These are phyloP conservation scores for Thalia dealbata DNA, from an alignment of 176 grass and related monocot genomes.

Conservation along the genomic window DNA sequence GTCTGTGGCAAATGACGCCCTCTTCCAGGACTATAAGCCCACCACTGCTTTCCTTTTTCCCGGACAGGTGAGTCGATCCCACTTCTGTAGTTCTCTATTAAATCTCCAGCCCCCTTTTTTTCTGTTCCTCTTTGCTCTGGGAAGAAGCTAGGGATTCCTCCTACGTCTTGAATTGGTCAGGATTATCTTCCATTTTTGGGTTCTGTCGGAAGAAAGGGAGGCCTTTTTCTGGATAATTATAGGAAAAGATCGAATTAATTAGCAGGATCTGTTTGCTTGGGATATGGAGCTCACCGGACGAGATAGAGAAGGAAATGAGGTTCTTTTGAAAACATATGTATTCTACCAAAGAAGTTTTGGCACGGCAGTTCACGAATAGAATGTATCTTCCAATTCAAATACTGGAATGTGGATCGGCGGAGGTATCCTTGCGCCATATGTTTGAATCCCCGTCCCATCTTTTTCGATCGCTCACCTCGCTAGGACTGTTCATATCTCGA, in stretches of 20 bases:
- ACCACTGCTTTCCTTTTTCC: constrained; percentile 82
- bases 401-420: no score
- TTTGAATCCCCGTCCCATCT: no score
- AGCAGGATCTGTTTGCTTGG: not conserved
- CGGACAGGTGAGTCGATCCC: constrained; percentile 48
- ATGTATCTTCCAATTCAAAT: not conserved
- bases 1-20: constrained; percentile 32
- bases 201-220: no score
- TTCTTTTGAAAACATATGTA: no score
- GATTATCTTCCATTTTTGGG: no score
- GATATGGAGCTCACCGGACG: not conserved
- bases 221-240: not conserved
- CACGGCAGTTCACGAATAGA: not conserved
- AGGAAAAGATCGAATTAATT: not conserved
- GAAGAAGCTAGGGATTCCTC: not conserved
- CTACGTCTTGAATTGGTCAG: not conserved
- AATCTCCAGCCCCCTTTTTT: not conserved
- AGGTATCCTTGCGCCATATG: no score
- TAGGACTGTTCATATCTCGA: no score
- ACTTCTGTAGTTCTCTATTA: not conserved
- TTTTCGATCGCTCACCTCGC: no score
- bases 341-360: not conserved
- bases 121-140: not conserved
- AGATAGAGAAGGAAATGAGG: not conserved
- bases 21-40: constrained; percentile 77